Evolutionary conservation across 352 stramenopile species (phyloP).

Genomic region (Phytopythium sindhum): DNA sequence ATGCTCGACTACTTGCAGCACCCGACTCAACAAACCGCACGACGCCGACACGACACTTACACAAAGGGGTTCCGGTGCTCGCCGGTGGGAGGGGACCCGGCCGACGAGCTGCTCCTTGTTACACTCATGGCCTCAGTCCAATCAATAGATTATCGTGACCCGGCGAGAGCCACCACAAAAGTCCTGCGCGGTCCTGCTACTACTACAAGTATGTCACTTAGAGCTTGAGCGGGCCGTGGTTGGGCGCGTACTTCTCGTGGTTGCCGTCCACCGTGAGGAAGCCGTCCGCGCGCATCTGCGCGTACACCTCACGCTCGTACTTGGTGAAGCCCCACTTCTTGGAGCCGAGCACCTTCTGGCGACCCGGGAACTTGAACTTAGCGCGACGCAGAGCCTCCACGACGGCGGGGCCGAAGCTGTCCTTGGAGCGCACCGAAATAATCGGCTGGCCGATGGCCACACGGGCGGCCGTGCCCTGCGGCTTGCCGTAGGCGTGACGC

Average conservation of each 20-base stretch:
- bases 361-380: constrained; percentile 99
- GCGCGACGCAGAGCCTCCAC: constrained; percentile 98
- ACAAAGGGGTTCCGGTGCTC: neutral
- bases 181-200: constrained; percentile 1
- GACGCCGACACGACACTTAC: neutral
- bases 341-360: constrained; percentile 99
- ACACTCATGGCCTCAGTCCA: constrained; percentile 3
- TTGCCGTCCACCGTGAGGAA: constrained; percentile 95
- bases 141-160: constrained; percentile 11
- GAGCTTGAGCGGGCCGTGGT: constrained; percentile 75
- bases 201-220: constrained; percentile 22
- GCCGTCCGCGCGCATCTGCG: constrained; percentile 93
- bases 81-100: neutral
- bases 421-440: constrained; percentile 97
- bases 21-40: neutral
- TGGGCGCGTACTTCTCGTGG: constrained; percentile 96
- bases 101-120: constrained; percentile 4
- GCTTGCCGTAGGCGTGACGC: constrained; percentile 99
- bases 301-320: constrained; percentile 98
- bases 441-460: constrained; percentile 99
- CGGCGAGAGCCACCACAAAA: constrained; percentile 3
- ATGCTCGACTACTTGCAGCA: neutral
- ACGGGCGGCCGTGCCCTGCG: constrained; percentile 95
- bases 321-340: constrained; percentile 99
- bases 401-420: constrained; percentile 91